These are phyloP conservation scores for Purpureocillium takamizusanense DNA, from an alignment of 2,329 filamentous ascomycete genomes.

Conservation along the genomic window DNA sequence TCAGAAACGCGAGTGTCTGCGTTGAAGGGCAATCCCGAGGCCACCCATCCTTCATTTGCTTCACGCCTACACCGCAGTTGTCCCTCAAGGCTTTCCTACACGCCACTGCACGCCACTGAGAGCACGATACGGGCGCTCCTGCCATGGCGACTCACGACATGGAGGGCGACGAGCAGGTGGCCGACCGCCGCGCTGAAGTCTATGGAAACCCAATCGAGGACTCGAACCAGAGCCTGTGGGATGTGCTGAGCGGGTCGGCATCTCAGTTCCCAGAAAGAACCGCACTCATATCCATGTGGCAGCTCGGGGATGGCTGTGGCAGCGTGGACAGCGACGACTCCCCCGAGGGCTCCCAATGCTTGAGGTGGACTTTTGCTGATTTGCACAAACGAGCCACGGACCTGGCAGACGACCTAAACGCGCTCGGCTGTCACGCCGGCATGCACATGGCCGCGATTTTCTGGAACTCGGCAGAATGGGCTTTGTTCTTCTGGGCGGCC, in stretches of 20 bases:
- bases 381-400: slow-evolving; percentile 14
- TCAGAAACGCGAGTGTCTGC: no score
- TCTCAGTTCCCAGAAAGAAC: slow-evolving; percentile 18
- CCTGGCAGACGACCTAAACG: slow-evolving; percentile 14
- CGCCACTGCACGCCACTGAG: no score
- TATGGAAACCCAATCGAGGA: slow-evolving; percentile 16
- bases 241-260: slow-evolving; percentile 19
- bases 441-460: slow-evolving; percentile 22
- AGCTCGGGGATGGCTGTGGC: slow-evolving; percentile 7
- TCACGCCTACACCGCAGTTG: no score
- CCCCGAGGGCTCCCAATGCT: slow-evolving; percentile 6
- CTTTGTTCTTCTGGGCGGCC: slow-evolving; percentile 25
- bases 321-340: not conserved
- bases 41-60: no score
- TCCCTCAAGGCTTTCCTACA: no score
- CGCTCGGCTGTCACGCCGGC: slow-evolving; percentile 14
- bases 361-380: slow-evolving; percentile 21
- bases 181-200: slow-evolving; percentile 14
- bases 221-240: slow-evolving; percentile 22
- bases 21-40: no score
- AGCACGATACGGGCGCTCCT: no score
- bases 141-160: no score
- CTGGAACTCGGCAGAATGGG: slow-evolving; percentile 29
- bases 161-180: no score
- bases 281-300: slow-evolving; percentile 26